A percentile compares a stretch with the other conserved stretches of the same genome.
Evolutionary conservation across 352 stramenopile species (phyloP).

Genomic region (Bremia lactucae): DNA sequence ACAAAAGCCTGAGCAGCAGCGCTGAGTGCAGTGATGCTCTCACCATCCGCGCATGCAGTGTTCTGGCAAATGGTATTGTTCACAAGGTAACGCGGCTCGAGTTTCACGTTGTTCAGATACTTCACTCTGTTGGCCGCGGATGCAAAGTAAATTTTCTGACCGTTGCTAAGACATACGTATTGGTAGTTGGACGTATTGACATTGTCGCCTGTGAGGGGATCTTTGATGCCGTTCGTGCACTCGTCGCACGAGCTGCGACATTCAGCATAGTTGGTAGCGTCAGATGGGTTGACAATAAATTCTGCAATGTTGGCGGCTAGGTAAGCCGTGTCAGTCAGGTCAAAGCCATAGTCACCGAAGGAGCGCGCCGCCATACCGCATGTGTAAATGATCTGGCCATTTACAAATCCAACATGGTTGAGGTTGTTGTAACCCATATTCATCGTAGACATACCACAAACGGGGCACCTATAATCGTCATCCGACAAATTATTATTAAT

Average conservation of each 20-base stretch:
- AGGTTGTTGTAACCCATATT: constrained; percentile 43
- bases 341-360: constrained; percentile 41
- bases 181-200: constrained; percentile 51
- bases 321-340: constrained; percentile 58
- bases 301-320: constrained; percentile 56
- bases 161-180: constrained; percentile 59
- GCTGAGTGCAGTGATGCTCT: constrained; percentile 45
- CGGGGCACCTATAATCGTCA: constrained; percentile 42
- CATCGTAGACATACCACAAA: constrained; percentile 59
- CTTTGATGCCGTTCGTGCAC: constrained; percentile 38
- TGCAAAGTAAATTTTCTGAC: constrained; percentile 81
- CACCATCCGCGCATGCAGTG: constrained; percentile 38
- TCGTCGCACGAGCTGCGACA: constrained; percentile 35
- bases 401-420: constrained; percentile 46
- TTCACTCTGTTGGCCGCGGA: constrained; percentile 40
- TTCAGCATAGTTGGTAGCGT: constrained; percentile 17
- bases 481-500: constrained; percentile 4
- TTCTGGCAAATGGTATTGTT: constrained; percentile 48
- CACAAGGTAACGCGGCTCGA: constrained; percentile 41
- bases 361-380: constrained; percentile 57
- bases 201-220: constrained; percentile 52
- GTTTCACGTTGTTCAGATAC: constrained; percentile 54
- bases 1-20: constrained; percentile 25
- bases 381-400: constrained; percentile 63
- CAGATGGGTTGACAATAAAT: constrained; percentile 30